Percentiles rank a stretch among this genome's conserved stretches.
Conservation (phyloP, 2,329 filamentous ascomycete species). For the Thielaviopsis euricoi region DNA sequence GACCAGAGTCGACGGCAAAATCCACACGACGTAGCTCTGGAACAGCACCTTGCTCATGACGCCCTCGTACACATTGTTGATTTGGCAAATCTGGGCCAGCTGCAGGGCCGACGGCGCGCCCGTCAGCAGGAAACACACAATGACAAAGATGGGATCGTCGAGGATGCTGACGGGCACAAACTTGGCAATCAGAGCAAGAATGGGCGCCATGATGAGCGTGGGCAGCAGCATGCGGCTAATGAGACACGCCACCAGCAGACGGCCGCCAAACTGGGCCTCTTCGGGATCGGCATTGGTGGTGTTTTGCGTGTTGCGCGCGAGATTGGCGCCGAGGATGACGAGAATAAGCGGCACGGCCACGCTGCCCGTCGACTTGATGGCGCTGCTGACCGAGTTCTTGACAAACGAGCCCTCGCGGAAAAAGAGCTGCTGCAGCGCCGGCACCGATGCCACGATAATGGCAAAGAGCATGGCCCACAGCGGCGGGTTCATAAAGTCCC, state of each 20-base stretch:
- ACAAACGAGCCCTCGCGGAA: slow-evolving; percentile 81
- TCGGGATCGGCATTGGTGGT: slow-evolving; percentile 49
- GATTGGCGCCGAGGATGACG: slow-evolving; percentile 85
- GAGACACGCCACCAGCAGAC: slow-evolving; percentile 70
- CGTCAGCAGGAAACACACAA: slow-evolving; percentile 91
- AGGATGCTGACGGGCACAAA: slow-evolving; percentile 85
- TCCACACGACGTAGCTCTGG: slow-evolving; percentile 83
- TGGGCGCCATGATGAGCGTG: slow-evolving; percentile 78
- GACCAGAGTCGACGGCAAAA: slow-evolving; percentile 79
- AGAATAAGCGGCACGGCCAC: slow-evolving; percentile 92
- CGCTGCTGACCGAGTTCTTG: slow-evolving; percentile 81
- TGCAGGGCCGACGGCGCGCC: slow-evolving; percentile 88
- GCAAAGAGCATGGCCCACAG: slow-evolving; percentile 92
- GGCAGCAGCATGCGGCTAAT: slow-evolving; percentile 85
- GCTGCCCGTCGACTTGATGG: slow-evolving; percentile 67
- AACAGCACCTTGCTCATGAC: slow-evolving; percentile 89
- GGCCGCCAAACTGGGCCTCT: slow-evolving; percentile 51
- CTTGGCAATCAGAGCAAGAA: slow-evolving; percentile 76
- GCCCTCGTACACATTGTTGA: slow-evolving; percentile 89
- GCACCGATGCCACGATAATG: slow-evolving; percentile 81
- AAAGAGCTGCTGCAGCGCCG: slow-evolving; percentile 65
- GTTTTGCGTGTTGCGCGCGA: slow-evolving; percentile 78
- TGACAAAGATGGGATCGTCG: slow-evolving; percentile 93
- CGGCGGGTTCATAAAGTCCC: slow-evolving; percentile 96
- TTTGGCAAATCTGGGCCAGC: slow-evolving; percentile 93